A percentile compares a stretch with the other conserved stretches of the same genome.
Conservation (phyloP, 345 rosid species). For the Diplotaxis tenuifolia region DNA sequence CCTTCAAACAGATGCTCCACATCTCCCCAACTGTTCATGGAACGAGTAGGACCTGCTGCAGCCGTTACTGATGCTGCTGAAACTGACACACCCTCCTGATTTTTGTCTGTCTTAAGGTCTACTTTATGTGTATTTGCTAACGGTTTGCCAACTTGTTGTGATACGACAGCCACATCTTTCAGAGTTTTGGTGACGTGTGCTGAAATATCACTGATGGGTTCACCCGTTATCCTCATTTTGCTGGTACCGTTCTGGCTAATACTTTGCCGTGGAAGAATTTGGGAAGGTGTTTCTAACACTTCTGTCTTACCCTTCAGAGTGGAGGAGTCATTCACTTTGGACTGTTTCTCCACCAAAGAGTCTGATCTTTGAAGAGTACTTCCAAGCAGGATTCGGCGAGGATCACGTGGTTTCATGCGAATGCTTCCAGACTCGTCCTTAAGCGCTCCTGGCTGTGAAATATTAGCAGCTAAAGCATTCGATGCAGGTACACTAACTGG, state of each 20-base stretch:
- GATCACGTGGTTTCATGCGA: slow-evolving; percentile 97
- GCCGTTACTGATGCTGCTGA: slow-evolving; percentile 40
- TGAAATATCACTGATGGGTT: slow-evolving; percentile 47
- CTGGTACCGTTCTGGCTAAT: slow-evolving; percentile 23
- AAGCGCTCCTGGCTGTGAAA: slow-evolving; percentile 48
- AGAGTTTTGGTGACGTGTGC: slow-evolving; percentile 66
- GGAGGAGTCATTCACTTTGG: slow-evolving; percentile 43
- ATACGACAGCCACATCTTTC: slow-evolving; percentile 59
- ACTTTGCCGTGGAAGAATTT: slow-evolving; percentile 33
- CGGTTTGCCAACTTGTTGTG: slow-evolving; percentile 46
- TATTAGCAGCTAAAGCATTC: slow-evolving; percentile 42
- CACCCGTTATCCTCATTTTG: slow-evolving; percentile 17
- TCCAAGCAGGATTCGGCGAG: slow-evolving; percentile 80
- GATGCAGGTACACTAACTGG: slow-evolving; percentile 36
- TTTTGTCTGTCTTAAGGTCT: slow-evolving; percentile 44
- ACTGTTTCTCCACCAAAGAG: slow-evolving; percentile 49
- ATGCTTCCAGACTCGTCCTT: slow-evolving; percentile 72
- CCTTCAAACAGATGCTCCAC: slow-evolving; percentile 89
- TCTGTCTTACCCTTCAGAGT: slow-evolving; percentile 45
- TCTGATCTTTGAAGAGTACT: slow-evolving; percentile 54
- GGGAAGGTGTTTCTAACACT: slow-evolving; percentile 39
- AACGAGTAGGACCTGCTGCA: slow-evolving; percentile 39
- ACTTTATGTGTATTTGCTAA: slow-evolving; percentile 40
- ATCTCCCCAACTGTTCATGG: slow-evolving; percentile 79
- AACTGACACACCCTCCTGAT: slow-evolving; percentile 39